Evolutionary conservation across 73 alveolate species (phyloP).

Genomic region (Uronychia binucleata): DNA sequence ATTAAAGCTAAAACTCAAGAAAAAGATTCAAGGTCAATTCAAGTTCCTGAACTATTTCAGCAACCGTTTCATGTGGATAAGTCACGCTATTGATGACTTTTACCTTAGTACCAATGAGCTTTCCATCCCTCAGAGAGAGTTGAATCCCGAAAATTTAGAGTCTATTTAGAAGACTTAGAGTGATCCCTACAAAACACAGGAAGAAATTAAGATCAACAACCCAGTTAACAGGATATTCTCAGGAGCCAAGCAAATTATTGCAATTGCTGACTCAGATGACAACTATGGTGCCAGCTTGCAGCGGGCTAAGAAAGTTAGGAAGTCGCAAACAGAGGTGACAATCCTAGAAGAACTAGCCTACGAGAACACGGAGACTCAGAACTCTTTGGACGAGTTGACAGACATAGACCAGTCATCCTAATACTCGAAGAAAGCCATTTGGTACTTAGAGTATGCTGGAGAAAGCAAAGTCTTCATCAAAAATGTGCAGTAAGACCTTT

Average conservation of each 20-base stretch:
- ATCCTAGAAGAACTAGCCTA: background rate
- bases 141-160: no score
- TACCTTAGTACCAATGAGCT: background rate
- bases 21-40: background rate
- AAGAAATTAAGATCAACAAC: background rate
- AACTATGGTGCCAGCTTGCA: background rate
- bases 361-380: background rate
- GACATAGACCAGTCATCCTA: background rate
- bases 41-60: background rate
- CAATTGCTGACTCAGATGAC: background rate
- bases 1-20: background rate
- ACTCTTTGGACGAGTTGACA: background rate
- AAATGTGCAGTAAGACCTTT: background rate
- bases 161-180: background rate
- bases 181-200: background rate
- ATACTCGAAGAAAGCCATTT: background rate
- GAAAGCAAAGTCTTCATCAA: background rate
- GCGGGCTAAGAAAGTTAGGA: background rate
- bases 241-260: background rate
- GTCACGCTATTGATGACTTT: background rate
- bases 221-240: background rate
- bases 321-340: background rate
- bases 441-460: background rate
- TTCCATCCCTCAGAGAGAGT: no score
- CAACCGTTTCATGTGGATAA: background rate